These are phyloP conservation scores for Candida nemodendra DNA, from an alignment of 805 yeast species.

Conservation along the genomic window DNA sequence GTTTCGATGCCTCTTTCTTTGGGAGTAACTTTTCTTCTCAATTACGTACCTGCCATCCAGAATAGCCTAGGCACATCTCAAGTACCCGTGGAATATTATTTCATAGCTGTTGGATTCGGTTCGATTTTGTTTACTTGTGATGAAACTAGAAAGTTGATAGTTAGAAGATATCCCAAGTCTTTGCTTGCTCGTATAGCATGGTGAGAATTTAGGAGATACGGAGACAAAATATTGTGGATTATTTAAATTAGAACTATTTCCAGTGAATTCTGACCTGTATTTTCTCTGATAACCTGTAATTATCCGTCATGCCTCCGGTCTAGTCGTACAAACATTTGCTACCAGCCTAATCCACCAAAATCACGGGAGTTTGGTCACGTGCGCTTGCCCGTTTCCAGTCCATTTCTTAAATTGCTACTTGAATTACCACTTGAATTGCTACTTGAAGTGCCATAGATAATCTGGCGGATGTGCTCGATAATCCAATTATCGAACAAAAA, in stretches of 20 bases:
- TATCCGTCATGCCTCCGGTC: too few relatives aligned
- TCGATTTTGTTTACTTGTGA: constrained; percentile 38
- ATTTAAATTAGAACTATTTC: too few relatives aligned
- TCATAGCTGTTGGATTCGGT: constrained; percentile 47
- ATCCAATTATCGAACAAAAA: constrained; percentile 11
- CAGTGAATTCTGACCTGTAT: too few relatives aligned
- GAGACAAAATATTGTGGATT: background rate
- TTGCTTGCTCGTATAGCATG: constrained; percentile 2
- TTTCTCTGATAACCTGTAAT: too few relatives aligned
- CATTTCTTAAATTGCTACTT: too few relatives aligned
- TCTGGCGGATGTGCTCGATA: constrained; percentile 3
- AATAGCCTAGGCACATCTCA: constrained; percentile 25
- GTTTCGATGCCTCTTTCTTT: constrained; percentile 31
- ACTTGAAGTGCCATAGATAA: constrained; percentile 3
- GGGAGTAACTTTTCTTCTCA: constrained; percentile 17
- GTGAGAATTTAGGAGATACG: background rate
- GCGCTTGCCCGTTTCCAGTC: too few relatives aligned
- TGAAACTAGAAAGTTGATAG: constrained; percentile 39
- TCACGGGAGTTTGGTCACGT: too few relatives aligned
- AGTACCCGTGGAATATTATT: constrained; percentile 46
- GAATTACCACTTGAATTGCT: background rate
- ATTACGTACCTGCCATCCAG: constrained; percentile 2
- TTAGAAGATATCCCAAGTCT: constrained; percentile 37
- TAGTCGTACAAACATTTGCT: too few relatives aligned
- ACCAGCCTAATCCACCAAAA: too few relatives aligned